A percentile compares a stretch with the other conserved stretches of the same genome.
phyloP scores from a whole-genome alignment of 2,329 filamentous ascomycete genomes.

The Aureobasidium sp. region DNA sequence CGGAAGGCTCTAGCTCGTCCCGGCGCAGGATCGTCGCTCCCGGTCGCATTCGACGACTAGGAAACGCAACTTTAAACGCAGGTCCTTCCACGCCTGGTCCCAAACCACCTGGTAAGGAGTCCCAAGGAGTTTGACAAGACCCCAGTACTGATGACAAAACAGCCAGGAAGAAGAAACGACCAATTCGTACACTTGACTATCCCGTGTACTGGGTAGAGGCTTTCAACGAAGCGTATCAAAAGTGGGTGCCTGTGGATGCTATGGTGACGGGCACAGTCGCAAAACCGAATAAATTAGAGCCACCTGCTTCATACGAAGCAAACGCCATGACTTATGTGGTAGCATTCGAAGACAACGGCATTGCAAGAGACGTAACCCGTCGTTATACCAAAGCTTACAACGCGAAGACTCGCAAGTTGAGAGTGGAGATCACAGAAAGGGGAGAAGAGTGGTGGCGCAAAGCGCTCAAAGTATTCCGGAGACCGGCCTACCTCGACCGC shows the following conservation, averaged over 20 bases:
- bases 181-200: conserved; percentile 60
- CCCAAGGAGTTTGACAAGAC: conserved; percentile 16
- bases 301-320: conserved; percentile 64
- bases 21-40: conserved; percentile 4
- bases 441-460: conserved; percentile 49
- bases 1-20: conserved; percentile 2
- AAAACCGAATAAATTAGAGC: conserved; percentile 69
- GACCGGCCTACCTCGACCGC: conserved; percentile 41
- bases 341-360: conserved; percentile 72
- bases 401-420: conserved; percentile 72
- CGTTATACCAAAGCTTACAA: conserved; percentile 84
- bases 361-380: conserved; percentile 73
- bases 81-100: neutral
- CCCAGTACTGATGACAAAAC: conserved; percentile 20
- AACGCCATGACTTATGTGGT: conserved; percentile 79
- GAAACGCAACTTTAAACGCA: conserved; percentile 22
- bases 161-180: conserved; percentile 32
- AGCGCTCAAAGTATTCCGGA: conserved; percentile 38
- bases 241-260: conserved; percentile 84
- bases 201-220: conserved; percentile 94
- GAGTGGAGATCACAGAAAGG: conserved; percentile 60
- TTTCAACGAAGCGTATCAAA: conserved; percentile 75
- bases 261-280: conserved; percentile 72
- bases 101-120: conserved; percentile 15
- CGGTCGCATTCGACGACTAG: conserved; percentile 23